Evolutionary conservation across 257 asterid genomes (phyloP).

Genomic region (Leptodermis oblonga): DNA sequence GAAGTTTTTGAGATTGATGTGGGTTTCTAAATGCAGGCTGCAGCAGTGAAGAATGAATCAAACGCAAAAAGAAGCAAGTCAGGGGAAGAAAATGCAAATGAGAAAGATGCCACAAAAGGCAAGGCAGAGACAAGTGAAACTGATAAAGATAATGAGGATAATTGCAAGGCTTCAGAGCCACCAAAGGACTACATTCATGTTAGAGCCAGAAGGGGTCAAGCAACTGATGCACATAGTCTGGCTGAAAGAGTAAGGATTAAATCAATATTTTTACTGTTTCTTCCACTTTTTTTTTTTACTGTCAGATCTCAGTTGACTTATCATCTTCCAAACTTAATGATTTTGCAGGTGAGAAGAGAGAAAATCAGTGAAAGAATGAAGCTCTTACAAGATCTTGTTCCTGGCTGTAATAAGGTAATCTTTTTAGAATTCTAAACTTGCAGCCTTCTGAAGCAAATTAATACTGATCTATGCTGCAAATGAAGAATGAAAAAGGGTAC

Average conservation of each 20-base stretch:
- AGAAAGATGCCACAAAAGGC: conserved; percentile 24
- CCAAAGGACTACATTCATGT: conserved; percentile 90
- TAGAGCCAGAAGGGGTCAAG: conserved; percentile 93
- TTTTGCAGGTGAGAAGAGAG: conserved; percentile 73
- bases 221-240: conserved; percentile 93
- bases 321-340: not conserved
- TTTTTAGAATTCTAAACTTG: not conserved
- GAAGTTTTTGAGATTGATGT: not conserved
- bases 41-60: conserved; percentile 49
- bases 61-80: conserved; percentile 56
- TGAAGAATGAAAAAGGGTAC: not conserved
- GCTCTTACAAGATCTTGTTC: conserved; percentile 83
- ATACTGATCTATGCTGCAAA: not conserved
- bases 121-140: conserved; percentile 23
- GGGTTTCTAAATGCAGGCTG: conserved; percentile 33
- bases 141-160: conserved; percentile 23
- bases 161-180: conserved; percentile 45
- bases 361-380: conserved; percentile 93
- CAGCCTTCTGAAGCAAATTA: not conserved
- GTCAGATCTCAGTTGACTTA: not conserved
- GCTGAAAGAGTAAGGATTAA: conserved; percentile 71
- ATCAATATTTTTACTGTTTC: not conserved
- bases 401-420: conserved; percentile 88
- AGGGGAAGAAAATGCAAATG: conserved; percentile 27
- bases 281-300: not conserved